These are phyloP conservation scores for Chloris gayana DNA, from an alignment of 176 grass and related monocot species.

Conservation along the genomic window DNA sequence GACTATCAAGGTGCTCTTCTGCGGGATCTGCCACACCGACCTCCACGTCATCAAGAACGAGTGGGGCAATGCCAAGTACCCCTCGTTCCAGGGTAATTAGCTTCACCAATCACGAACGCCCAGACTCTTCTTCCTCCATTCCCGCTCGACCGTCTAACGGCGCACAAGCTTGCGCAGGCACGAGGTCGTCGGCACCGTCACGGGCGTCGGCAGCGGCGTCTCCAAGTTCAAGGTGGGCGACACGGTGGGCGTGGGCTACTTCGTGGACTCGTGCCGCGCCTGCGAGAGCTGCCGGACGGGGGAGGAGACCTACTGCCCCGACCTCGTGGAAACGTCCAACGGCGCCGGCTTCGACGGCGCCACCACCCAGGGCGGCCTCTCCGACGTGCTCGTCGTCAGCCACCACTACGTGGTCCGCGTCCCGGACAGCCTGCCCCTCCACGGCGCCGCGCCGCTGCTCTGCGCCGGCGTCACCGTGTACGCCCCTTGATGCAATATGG, in stretches of 20 bases:
- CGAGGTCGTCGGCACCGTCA: constrained; percentile 49
- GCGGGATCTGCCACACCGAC: constrained; percentile 76
- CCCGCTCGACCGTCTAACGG: neutral
- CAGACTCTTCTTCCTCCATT: neutral
- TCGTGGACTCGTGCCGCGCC: constrained; percentile 40
- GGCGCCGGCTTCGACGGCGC: constrained; percentile 22
- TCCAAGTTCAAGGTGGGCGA: constrained; percentile 50
- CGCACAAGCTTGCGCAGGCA: constrained; percentile 23
- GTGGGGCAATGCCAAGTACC: constrained; percentile 66
- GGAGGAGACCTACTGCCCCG: constrained; percentile 52
- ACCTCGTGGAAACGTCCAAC: constrained; percentile 44
- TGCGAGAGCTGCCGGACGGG: constrained; percentile 45
- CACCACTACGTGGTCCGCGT: constrained; percentile 38
- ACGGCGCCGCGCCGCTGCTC: constrained; percentile 46
- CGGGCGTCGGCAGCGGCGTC: constrained; percentile 39
- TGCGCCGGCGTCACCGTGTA: constrained; percentile 59
- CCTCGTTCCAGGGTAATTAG: constrained; percentile 45
- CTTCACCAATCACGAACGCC: no score
- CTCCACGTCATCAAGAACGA: constrained; percentile 69
- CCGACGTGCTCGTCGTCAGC: constrained; percentile 36
- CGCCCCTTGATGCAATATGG: constrained; percentile 42
- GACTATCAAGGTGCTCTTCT: constrained; percentile 76
- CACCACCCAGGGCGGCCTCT: constrained; percentile 51
- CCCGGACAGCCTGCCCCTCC: constrained; percentile 33
- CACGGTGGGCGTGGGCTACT: constrained; percentile 58